These are phyloP conservation scores for Didymella arachidicola DNA, from an alignment of 2,329 filamentous ascomycete species.

Conservation along the genomic window DNA sequence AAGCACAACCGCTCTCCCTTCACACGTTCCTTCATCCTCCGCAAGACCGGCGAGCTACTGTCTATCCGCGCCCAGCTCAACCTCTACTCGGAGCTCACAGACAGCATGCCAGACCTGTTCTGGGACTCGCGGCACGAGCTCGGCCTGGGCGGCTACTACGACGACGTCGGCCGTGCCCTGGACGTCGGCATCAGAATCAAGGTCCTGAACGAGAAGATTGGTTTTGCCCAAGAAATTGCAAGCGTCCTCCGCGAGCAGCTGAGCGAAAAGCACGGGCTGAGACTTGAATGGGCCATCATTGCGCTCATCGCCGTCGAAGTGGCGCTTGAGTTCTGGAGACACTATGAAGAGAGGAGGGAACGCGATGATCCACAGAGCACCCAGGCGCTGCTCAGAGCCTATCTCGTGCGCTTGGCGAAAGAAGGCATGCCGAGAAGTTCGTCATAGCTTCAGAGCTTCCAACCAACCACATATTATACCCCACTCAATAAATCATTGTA, in stretches of 20 bases:
- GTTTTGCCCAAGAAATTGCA: slow-evolving; percentile 95
- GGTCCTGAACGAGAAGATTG: slow-evolving; percentile 94
- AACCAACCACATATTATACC: too few species aligned
- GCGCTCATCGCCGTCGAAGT: slow-evolving; percentile 92
- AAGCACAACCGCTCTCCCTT: slow-evolving; percentile 63
- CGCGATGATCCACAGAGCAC: slow-evolving; percentile 53
- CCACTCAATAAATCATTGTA: too few species aligned
- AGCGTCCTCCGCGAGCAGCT: slow-evolving; percentile 85
- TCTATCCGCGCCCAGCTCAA: slow-evolving; percentile 91
- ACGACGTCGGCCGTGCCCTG: slow-evolving; percentile 86
- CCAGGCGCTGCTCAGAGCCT: slow-evolving; percentile 51
- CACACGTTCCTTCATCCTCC: slow-evolving; percentile 79
- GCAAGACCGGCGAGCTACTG: slow-evolving; percentile 91
- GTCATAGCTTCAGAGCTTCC: too few species aligned
- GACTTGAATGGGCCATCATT: slow-evolving; percentile 96
- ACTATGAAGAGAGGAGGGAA: slow-evolving; percentile 69
- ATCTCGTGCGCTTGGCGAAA: slow-evolving; percentile 31
- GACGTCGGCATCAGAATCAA: slow-evolving; percentile 93
- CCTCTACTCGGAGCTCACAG: slow-evolving; percentile 94
- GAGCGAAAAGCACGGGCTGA: slow-evolving; percentile 86
- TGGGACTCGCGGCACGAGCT: slow-evolving; percentile 93
- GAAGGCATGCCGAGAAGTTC: neutral
- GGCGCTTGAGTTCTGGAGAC: slow-evolving; percentile 78
- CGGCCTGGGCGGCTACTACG: slow-evolving; percentile 92
- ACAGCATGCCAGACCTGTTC: slow-evolving; percentile 93